A percentile compares a stretch with the other conserved stretches of the same genome.
These are phyloP conservation scores for Solanum aculeatissimum DNA, from an alignment of 305 asterid genomes.

Conservation along the genomic window DNA sequence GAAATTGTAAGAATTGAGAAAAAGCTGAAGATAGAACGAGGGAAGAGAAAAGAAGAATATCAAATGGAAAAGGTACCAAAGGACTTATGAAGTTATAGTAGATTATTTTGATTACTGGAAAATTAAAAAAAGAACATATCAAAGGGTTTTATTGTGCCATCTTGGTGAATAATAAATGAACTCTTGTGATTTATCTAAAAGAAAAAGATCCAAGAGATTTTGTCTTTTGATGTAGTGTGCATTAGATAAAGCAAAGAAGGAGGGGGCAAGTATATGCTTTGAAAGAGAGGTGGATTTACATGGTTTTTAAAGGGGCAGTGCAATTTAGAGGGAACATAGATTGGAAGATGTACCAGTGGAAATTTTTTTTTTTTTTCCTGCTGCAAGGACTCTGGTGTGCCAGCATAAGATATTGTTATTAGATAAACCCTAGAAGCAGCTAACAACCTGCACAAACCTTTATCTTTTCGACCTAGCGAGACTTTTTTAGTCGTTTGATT, in stretches of 20 bases:
- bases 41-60: too few relatives aligned
- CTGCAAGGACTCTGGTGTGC: not conserved
- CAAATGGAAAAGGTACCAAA: too few relatives aligned
- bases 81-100: too few relatives aligned
- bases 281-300: too few relatives aligned
- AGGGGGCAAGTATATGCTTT: too few relatives aligned
- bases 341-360: not conserved
- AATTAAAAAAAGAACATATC: too few relatives aligned
- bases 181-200: not conserved
- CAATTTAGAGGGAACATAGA: not conserved
- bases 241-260: too few relatives aligned
- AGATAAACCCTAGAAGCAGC: not conserved
- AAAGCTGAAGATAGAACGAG: too few relatives aligned
- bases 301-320: not conserved
- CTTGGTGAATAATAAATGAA: not conserved
- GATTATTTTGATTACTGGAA: too few relatives aligned
- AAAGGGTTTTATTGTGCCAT: not conserved
- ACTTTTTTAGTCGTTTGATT: not conserved
- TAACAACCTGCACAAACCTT: not conserved
- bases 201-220: not conserved
- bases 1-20: too few relatives aligned
- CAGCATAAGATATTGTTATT: not conserved
- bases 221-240: too few relatives aligned
- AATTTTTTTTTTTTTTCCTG: not conserved
- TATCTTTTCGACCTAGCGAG: not conserved